A percentile compares a stretch with the other conserved stretches of the same genome.
phyloP scores from a whole-genome alignment of 2,329 filamentous ascomycete species.

The Monosporascus sp. region DNA sequence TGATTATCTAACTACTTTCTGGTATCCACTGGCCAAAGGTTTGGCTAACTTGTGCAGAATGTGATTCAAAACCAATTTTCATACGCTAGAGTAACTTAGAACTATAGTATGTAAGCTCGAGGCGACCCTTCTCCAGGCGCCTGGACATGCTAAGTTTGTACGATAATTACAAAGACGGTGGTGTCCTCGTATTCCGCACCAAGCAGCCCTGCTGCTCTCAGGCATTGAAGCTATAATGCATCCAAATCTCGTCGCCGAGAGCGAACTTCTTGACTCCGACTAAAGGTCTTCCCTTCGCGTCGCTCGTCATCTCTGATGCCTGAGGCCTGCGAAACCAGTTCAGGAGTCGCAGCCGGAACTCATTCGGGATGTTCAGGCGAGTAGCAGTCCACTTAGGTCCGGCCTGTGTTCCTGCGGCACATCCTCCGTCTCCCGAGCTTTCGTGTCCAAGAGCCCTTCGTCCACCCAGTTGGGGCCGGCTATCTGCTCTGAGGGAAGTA shows the following conservation, averaged over 20 bases:
- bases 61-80: no score
- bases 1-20: no score
- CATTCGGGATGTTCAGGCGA: slow-evolving; percentile 52
- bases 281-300: slow-evolving; percentile 33
- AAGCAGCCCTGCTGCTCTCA: no score
- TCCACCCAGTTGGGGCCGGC: slow-evolving; percentile 48
- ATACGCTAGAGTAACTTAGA: no score
- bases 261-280: slow-evolving; percentile 26
- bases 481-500: slow-evolving; percentile 43
- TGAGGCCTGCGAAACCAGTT: slow-evolving; percentile 38
- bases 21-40: no score
- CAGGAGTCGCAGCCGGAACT: slow-evolving; percentile 46
- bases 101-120: no score
- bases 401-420: slow-evolving; percentile 50
- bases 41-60: no score
- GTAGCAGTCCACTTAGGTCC: slow-evolving; percentile 54
- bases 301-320: slow-evolving; percentile 27
- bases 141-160: no score
- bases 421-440: slow-evolving; percentile 32
- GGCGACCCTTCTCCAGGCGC: no score
- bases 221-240: slow-evolving; percentile 40
- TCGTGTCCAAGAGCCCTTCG: slow-evolving; percentile 45
- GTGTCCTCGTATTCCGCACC: no score
- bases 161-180: no score
- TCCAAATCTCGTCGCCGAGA: slow-evolving; percentile 45